Conservation (phyloP, 306 rosid species). For the Rosa rugosa region DNA sequence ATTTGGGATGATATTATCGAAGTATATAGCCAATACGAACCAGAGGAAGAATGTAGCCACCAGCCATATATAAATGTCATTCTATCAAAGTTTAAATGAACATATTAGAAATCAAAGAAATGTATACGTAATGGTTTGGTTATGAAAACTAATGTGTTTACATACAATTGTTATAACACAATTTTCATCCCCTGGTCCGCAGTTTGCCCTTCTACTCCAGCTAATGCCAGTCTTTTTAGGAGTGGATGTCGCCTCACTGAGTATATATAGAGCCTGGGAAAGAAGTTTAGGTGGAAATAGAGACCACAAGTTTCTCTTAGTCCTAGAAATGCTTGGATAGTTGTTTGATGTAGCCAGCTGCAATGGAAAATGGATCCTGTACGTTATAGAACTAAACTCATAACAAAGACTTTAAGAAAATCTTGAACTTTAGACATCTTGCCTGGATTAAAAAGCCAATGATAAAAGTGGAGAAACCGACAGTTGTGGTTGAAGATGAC, state of each 20-base stretch:
- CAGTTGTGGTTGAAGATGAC: conserved; percentile 76
- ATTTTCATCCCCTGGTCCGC: conserved; percentile 30
- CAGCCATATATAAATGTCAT: conserved; percentile 67
- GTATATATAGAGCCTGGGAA: conserved; percentile 58
- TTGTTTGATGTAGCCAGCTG: conserved; percentile 44
- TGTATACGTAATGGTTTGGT: not conserved
- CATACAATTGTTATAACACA: conserved; percentile 81
- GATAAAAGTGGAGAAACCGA: conserved; percentile 64
- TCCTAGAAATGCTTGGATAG: conserved; percentile 3
- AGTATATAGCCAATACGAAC: conserved; percentile 82
- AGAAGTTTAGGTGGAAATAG: conserved; percentile 88
- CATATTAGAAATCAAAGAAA: not conserved
- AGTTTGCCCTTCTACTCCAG: conserved; percentile 69
- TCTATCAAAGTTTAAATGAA: conserved; percentile 49
- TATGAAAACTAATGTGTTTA: conserved; percentile 1
- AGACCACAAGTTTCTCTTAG: conserved; percentile 52
- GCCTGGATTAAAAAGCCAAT: conserved; percentile 82
- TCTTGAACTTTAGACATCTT: conserved; percentile 34
- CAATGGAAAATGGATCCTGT: conserved; percentile 27
- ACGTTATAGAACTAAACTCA: conserved; percentile 17
- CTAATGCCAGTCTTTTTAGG: conserved; percentile 61
- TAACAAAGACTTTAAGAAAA: conserved; percentile 20
- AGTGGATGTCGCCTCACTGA: conserved; percentile 53
- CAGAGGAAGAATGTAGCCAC: conserved; percentile 68
- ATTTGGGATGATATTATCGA: conserved; percentile 82